These are phyloP conservation scores for Naganishia randhawae DNA, from an alignment of 768 basidiomycete genomes.

Conservation along the genomic window DNA sequence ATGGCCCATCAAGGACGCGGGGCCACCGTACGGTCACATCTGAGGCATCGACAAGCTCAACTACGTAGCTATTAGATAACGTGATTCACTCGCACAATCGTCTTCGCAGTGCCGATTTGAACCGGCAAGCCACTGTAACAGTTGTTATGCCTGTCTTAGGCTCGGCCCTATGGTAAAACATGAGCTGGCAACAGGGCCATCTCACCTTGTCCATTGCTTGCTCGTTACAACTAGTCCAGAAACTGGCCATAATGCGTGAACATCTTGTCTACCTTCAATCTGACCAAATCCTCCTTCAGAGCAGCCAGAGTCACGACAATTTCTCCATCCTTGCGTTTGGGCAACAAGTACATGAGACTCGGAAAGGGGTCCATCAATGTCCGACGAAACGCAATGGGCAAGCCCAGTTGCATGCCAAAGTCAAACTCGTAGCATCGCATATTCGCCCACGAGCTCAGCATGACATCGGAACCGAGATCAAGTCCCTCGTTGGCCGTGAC, in stretches of 20 bases:
- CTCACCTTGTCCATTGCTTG: too few species aligned
- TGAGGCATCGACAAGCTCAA: too few species aligned
- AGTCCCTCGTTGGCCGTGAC: background rate
- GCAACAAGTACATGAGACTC: conserved; percentile 17
- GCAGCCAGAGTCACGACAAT: background rate
- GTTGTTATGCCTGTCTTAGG: too few species aligned
- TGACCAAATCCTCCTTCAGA: conserved; percentile 1
- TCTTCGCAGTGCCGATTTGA: too few species aligned
- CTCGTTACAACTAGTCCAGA: background rate
- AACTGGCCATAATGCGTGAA: conserved; percentile 16
- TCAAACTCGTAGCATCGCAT: conserved; percentile 26
- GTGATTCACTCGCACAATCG: too few species aligned
- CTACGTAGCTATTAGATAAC: too few species aligned
- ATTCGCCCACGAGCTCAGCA: conserved; percentile 31
- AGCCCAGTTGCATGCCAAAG: conserved; percentile 24
- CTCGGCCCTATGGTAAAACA: too few species aligned
- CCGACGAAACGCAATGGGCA: conserved; percentile 20
- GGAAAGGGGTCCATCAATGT: conserved; percentile 1
- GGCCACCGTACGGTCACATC: too few species aligned
- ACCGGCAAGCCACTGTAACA: too few species aligned
- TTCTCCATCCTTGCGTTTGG: conserved; percentile 13
- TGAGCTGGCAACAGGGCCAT: too few species aligned
- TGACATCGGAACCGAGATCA: conserved; percentile 21
- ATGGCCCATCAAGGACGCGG: too few species aligned
- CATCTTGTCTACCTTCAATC: conserved; percentile 1